Evolutionary conservation across 2,329 filamentous ascomycete genomes (phyloP), one percentile per base, ranked within the genome.

Genomic region (Aureobasidium musti): DNA sequence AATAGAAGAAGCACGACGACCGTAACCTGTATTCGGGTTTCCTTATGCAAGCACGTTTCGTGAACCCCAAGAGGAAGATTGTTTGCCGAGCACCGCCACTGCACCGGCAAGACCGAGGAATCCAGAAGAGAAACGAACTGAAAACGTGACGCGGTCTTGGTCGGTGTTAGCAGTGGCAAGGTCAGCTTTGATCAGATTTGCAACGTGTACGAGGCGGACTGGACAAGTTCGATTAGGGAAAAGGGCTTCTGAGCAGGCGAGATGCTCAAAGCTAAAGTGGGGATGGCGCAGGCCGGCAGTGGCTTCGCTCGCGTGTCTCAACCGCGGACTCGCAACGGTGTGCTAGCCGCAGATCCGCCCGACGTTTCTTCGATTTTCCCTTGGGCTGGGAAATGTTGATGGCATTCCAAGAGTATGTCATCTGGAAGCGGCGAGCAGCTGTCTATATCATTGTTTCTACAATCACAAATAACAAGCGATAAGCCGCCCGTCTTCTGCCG

Each of bases 41-140:
- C n/a, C n/a, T n/a, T 54, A 64, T 64, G 61, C 61, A 64, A 43
- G 61, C 61, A 64, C 61, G 61, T 54, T 64, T 64, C 37, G 61
- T 23, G 61, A 64, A 54, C 47, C 49, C 41, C 49, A 26, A 49
- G 23, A 35, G 28, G 37, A 53, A 26, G 17, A 13, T 33, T 30
- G 14, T 52, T 14, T 53, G 49, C 61, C 61, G 43, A 41, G 49
- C 61, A 64, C 61, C 26, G 61, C 61, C 61, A 53, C 61, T 26
- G 60, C 47, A 43, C 61, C 49, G 61, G 37, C 61, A 23, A 45
- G 6, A 43, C 61, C 61, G 61, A 54, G 17, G 23, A 39, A 39
- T 35, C 23, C 59, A 35, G 28, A 17, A 52, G 23, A 37, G 45
- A 30, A 13, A 52, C 14, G 6, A 8, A 41, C 19, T 30, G 33